phyloP scores from a whole-genome alignment of 495 filamentous ascomycete genomes.

The Hypoxylon lienhwacheense region DNA sequence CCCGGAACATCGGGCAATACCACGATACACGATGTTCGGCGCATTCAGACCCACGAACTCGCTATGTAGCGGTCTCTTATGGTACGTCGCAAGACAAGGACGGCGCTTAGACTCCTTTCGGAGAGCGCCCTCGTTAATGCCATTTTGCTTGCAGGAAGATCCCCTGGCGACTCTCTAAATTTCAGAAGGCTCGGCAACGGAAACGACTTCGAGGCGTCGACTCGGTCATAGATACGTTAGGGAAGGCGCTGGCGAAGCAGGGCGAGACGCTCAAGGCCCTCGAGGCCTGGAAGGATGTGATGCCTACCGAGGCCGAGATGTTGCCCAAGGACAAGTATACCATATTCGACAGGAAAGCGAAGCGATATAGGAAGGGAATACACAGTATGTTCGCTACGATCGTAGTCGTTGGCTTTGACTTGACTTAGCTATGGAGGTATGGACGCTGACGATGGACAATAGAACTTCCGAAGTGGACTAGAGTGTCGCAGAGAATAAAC shows the following conservation, averaged over 20 bases:
- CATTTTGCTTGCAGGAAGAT: slow-evolving; percentile 72
- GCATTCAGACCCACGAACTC: slow-evolving; percentile 77
- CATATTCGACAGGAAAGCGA: slow-evolving; percentile 94
- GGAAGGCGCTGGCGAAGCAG: slow-evolving; percentile 70
- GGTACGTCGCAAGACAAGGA: slow-evolving; percentile 55
- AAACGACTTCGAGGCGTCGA: slow-evolving; percentile 85
- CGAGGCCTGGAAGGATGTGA: slow-evolving; percentile 87
- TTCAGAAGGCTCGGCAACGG: slow-evolving; percentile 88
- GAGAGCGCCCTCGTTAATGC: slow-evolving; percentile 14
- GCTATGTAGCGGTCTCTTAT: slow-evolving; percentile 79
- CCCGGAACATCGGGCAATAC: slow-evolving; percentile 12
- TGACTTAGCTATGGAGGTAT: slow-evolving; percentile 4
- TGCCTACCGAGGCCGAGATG: slow-evolving; percentile 97
- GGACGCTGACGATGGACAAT: slow-evolving; percentile 20
- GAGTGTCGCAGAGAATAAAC: slow-evolving; percentile 89
- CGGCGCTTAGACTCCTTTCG: neutral
- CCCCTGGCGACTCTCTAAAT: slow-evolving; percentile 89
- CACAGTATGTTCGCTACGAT: slow-evolving; percentile 83
- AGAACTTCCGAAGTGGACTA: slow-evolving; percentile 96
- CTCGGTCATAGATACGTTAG: slow-evolving; percentile 73
- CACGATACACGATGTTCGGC: slow-evolving; percentile 65
- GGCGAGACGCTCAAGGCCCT: slow-evolving; percentile 70
- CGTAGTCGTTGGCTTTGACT: neutral
- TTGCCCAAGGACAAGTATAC: slow-evolving; percentile 96
- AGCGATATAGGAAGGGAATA: slow-evolving; percentile 91